These are phyloP conservation scores for Phaeosphaeriaceae sp. DNA, from an alignment of 2,329 filamentous ascomycete species.

Conservation along the genomic window DNA sequence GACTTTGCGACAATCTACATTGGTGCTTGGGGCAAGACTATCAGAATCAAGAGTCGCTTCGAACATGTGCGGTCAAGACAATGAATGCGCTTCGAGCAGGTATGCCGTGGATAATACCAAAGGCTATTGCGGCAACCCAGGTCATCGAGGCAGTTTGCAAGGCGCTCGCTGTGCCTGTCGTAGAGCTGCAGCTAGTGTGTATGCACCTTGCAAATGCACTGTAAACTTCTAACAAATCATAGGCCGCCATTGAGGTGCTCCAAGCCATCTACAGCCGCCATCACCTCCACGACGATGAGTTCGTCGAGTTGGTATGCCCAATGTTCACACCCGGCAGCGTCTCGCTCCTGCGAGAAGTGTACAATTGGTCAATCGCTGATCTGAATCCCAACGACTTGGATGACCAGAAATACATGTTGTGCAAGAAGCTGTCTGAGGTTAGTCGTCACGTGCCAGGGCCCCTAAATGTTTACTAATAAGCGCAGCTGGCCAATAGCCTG, in stretches of 20 bases:
- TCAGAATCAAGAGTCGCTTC: conserved; percentile 69
- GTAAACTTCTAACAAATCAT: conserved; percentile 20
- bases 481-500: conserved; percentile 80
- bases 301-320: conserved; percentile 76
- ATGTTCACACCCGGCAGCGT: conserved; percentile 79
- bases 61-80: conserved; percentile 74
- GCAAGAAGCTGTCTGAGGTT: conserved; percentile 94
- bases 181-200: conserved; percentile 44
- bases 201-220: not conserved
- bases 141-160: conserved; percentile 49
- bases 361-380: conserved; percentile 80
- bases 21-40: conserved; percentile 73
- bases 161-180: conserved; percentile 46
- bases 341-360: conserved; percentile 73
- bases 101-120: conserved; percentile 86
- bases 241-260: conserved; percentile 76
- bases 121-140: conserved; percentile 69
- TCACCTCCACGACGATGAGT: conserved; percentile 78
- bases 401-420: conserved; percentile 87
- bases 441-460: conserved; percentile 17
- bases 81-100: conserved; percentile 79
- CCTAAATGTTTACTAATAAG: conserved; percentile 23
- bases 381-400: conserved; percentile 82
- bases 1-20: conserved; percentile 75
- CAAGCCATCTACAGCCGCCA: conserved; percentile 78